Conservation (phyloP, 108 stramenopile genomes). For the Aurantiochytrium sp. region DNA sequence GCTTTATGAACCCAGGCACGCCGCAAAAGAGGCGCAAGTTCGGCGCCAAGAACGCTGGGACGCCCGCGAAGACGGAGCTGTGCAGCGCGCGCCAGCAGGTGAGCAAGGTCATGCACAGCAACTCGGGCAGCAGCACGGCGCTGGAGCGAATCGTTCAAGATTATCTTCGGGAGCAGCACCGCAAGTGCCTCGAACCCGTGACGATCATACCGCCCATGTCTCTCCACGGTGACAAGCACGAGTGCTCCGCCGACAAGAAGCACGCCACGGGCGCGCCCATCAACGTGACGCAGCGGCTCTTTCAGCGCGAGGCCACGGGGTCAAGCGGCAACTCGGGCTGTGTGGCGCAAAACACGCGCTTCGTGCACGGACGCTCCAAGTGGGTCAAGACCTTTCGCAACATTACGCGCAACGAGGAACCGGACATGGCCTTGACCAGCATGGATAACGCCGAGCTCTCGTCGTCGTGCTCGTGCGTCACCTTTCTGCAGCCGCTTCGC, state of each 20-base stretch:
- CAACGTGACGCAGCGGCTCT: neutral
- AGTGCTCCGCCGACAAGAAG: neutral
- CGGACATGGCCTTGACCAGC: neutral
- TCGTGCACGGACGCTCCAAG: slow-evolving; percentile 8
- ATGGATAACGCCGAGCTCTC: neutral
- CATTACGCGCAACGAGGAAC: neutral
- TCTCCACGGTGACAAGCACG: neutral
- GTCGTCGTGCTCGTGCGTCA: neutral
- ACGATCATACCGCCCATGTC: slow-evolving; percentile 3
- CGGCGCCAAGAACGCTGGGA: neutral
- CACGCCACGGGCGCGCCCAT: neutral
- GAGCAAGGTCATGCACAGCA: neutral
- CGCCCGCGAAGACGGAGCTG: neutral
- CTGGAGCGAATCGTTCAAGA: neutral
- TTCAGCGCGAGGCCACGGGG: neutral
- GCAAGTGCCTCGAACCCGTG: slow-evolving; percentile 8
- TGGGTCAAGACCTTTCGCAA: slow-evolving; percentile 22
- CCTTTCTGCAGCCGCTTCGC: neutral
- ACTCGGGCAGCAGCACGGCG: neutral
- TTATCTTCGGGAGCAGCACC: slow-evolving; percentile 23
- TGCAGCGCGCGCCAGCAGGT: neutral
- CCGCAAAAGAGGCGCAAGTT: neutral
- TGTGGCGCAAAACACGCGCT: neutral
- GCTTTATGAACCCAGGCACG: neutral
- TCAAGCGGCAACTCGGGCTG: neutral